Evolutionary conservation across 495 filamentous ascomycete genomes (phyloP).

Genomic region (Aspergillus homomorphus): DNA sequence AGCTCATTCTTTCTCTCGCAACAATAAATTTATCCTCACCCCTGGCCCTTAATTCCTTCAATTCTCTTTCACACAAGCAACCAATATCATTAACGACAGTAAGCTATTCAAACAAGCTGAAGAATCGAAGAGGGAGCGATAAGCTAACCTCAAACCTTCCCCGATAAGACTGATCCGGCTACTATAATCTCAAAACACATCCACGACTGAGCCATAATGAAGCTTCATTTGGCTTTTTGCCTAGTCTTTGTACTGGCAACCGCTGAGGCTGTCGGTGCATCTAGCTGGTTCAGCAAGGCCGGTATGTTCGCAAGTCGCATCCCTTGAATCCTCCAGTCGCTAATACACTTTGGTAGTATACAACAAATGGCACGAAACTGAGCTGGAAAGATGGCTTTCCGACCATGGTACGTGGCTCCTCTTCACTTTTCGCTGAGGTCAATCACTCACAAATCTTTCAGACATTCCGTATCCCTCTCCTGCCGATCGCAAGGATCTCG

Average conservation of each 20-base stretch:
- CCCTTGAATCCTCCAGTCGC: neutral
- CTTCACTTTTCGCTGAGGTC: neutral
- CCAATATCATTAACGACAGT: neutral
- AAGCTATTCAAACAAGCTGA: neutral
- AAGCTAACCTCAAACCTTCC: neutral
- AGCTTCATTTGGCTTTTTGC: constrained; percentile 62
- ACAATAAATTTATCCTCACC: constrained; percentile 6
- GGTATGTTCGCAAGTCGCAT: constrained; percentile 50
- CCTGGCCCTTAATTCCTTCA: neutral
- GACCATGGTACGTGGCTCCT: constrained; percentile 57
- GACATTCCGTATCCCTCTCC: constrained; percentile 81
- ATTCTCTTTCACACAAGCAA: neutral
- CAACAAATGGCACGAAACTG: constrained; percentile 98
- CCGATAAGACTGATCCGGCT: neutral
- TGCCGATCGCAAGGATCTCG: constrained; percentile 82
- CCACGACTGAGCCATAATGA: constrained; percentile 54
- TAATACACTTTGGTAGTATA: constrained; percentile 58
- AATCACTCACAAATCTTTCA: constrained; percentile 19
- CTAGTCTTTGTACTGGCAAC: constrained; percentile 67
- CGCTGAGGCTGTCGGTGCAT: constrained; percentile 62
- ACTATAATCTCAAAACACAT: neutral
- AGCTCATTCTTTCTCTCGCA: constrained; percentile 5
- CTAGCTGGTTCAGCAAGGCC: constrained; percentile 78
- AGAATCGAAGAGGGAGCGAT: neutral
- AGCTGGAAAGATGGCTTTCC: constrained; percentile 94